phyloP scores from a whole-genome alignment of 2,329 filamentous ascomycete species.

The Colletotrichum sp. region DNA sequence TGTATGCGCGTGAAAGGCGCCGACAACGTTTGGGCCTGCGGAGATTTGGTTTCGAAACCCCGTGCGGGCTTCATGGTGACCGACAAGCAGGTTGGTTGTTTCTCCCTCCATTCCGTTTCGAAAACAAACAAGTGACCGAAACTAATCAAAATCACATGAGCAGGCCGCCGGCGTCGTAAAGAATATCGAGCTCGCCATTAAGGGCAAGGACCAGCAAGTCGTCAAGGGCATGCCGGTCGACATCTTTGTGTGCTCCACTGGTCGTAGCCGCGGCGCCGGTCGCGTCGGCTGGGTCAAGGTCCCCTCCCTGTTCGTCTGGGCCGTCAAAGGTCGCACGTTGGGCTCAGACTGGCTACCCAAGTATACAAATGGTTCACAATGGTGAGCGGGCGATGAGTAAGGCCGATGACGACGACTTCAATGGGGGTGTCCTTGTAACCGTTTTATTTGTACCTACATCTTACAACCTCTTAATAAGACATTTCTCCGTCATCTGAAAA shows the following conservation, averaged over 20 bases:
- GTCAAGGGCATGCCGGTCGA: constrained; percentile 56
- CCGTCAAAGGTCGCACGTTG: constrained; percentile 57
- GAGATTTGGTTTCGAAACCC: constrained; percentile 57
- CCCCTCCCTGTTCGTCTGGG: constrained; percentile 56
- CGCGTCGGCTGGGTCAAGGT: constrained; percentile 51
- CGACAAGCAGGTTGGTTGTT: constrained; percentile 53
- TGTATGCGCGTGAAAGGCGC: constrained; percentile 50
- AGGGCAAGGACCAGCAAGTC: constrained; percentile 44
- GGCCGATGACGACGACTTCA: background rate
- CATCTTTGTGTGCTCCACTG: constrained; percentile 51
- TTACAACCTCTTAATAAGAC: background rate
- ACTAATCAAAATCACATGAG: background rate
- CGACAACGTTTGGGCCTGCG: constrained; percentile 56
- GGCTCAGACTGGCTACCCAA: constrained; percentile 47
- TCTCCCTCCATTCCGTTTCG: background rate
- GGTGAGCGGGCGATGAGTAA: constrained; percentile 32
- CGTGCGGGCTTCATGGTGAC: constrained; percentile 64
- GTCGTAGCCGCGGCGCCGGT: constrained; percentile 55
- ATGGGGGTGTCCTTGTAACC: background rate
- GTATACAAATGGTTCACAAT: constrained; percentile 54
- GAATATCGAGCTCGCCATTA: constrained; percentile 55
- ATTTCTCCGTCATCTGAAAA: background rate
- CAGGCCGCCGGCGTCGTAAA: constrained; percentile 56
- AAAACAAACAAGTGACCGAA: background rate
- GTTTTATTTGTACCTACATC: background rate